Percentiles rank a stretch among this genome's conserved stretches.
phyloP scores from a whole-genome alignment of 257 asterid species.

The Asclepias syriaca region DNA sequence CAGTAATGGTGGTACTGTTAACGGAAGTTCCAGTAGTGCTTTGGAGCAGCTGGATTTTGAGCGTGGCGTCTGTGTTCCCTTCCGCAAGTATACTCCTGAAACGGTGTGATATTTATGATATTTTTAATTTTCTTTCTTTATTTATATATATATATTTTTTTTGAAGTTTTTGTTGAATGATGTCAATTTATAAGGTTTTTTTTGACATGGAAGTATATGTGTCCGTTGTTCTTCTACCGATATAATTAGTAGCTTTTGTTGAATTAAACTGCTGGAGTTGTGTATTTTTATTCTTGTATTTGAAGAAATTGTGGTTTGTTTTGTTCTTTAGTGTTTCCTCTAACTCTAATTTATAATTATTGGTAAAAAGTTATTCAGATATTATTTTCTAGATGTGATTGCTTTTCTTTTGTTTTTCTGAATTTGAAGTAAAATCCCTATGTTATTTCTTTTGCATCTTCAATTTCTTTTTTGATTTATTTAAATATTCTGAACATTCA shows the following conservation, averaged over 20 bases:
- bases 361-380: background rate
- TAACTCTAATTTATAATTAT: background rate
- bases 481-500: background rate
- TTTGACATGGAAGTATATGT: too few species aligned
- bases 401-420: background rate
- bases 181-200: too few species aligned
- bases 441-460: background rate
- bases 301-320: background rate
- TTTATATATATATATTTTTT: too few species aligned
- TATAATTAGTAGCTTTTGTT: background rate
- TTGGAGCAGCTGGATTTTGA: conserved; percentile 84
- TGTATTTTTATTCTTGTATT: background rate
- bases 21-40: conserved; percentile 37
- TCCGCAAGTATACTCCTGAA: conserved; percentile 79
- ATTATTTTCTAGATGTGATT: background rate
- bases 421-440: background rate
- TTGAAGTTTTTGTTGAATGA: too few species aligned
- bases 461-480: background rate
- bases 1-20: background rate
- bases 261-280: background rate
- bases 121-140: background rate
- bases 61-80: conserved; percentile 88
- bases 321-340: background rate
- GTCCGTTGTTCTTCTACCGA: background rate
- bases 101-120: conserved; percentile 31